Percentiles rank a stretch among this genome's conserved stretches.
Conservation (phyloP, 2,329 filamentous ascomycete genomes). For the Pseudogymnoascus sp. region DNA sequence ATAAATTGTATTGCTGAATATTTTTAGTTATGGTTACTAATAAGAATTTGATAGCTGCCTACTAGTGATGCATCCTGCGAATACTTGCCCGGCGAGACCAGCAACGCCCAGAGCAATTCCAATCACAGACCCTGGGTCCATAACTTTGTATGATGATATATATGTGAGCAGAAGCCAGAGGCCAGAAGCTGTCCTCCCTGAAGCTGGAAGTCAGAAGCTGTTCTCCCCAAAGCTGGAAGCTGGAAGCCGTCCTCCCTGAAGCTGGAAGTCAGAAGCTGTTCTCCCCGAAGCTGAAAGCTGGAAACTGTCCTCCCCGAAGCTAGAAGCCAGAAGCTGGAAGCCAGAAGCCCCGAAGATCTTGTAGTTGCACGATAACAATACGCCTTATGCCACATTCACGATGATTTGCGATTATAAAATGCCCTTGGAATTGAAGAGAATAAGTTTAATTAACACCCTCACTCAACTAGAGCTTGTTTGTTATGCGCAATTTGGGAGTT, state of each 20-base stretch:
- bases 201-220: no score
- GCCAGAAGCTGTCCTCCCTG: not conserved
- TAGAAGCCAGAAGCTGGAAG: not conserved
- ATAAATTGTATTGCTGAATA: slow-evolving; percentile 39
- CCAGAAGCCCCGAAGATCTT: not conserved
- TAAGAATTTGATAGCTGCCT: not conserved
- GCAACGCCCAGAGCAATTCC: slow-evolving; percentile 40
- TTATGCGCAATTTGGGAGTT: not conserved
- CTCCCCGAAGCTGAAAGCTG: no score
- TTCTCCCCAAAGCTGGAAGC: no score
- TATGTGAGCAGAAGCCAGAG: not conserved
- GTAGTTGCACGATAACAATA: not conserved
- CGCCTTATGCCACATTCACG: not conserved
- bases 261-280: no score
- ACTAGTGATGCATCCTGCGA: slow-evolving; percentile 40
- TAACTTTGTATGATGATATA: slow-evolving; percentile 16
- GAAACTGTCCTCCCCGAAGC: not conserved
- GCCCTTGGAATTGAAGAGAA: not conserved
- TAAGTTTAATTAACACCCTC: not conserved
- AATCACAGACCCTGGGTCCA: slow-evolving; percentile 38
- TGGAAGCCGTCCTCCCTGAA: not conserved
- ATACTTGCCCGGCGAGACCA: slow-evolving; percentile 39
- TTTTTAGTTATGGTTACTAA: slow-evolving; percentile 6
- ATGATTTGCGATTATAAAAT: not conserved
- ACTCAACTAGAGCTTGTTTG: not conserved